These are phyloP conservation scores for Ustilaginoidea virens DNA, from an alignment of 2,329 filamentous ascomycete species.

Conservation along the genomic window DNA sequence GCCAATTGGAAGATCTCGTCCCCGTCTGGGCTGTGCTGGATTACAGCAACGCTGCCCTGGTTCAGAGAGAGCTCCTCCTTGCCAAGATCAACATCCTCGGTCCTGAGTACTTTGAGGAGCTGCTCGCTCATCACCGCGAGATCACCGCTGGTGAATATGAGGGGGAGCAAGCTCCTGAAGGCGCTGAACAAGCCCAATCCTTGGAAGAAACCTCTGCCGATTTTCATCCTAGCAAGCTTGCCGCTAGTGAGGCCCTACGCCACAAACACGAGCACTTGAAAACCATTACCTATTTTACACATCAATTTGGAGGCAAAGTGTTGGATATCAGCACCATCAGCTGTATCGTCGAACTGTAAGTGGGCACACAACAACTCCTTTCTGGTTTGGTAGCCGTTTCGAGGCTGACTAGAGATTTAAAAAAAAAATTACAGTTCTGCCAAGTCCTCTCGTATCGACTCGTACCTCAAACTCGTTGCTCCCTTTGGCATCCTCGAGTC, in stretches of 20 bases:
- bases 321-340: constrained; percentile 96
- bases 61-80: constrained; percentile 87
- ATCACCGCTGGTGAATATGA: constrained; percentile 41
- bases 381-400: too few relatives aligned
- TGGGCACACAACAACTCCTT: too few relatives aligned
- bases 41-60: constrained; percentile 82
- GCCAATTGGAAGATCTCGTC: constrained; percentile 91
- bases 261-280: constrained; percentile 97
- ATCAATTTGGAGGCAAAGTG: constrained; percentile 96
- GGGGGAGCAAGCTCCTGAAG: constrained; percentile 27
- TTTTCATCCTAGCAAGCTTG: constrained; percentile 81
- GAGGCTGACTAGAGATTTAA: too few relatives aligned
- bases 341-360: constrained; percentile 94
- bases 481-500: constrained; percentile 96
- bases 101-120: constrained; percentile 95
- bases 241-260: constrained; percentile 73
- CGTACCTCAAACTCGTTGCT: constrained; percentile 87
- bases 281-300: constrained; percentile 88
- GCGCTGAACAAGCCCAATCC: constrained; percentile 20
- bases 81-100: constrained; percentile 95
- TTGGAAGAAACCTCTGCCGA: constrained; percentile 41
- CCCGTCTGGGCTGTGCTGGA: constrained; percentile 97
- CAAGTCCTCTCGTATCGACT: constrained; percentile 87
- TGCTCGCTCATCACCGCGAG: constrained; percentile 88
- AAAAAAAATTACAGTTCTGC: constrained; percentile 51